Evolutionary conservation across 2,329 filamentous ascomycete genomes (phyloP), one percentile per base, ranked within the genome.

Genomic region (Beauveria sp.): DNA sequence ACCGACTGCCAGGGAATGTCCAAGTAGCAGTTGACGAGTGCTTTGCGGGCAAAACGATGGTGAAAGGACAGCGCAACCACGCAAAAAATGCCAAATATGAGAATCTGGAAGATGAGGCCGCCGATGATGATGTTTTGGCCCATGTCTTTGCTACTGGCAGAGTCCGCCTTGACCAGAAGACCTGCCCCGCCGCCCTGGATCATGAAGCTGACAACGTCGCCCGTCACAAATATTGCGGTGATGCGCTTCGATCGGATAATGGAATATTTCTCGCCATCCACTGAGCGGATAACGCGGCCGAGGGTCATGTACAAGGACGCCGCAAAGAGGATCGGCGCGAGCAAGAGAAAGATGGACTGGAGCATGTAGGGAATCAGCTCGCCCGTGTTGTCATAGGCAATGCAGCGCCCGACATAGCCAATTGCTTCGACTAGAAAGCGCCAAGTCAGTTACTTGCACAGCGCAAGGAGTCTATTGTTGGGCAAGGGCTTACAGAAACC

Each of bases 91-190:
- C 72, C 73, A 61, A 86, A 84, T 46, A 81, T 76, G 24, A 80
- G 40, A 16, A 86, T 74, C 65, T 87, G 84, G n/a, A 85, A 67
- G 20, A 80, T 69, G 5, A 87, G 70, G 3, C 84, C 83, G 5
- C 66, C 77, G 8, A 85, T 69, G 24, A 85, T 77, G 59, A 85
- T 70, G 22, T 77, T 74, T 54, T 77, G 69, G 9, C 79, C 79
- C 1, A 70, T 64, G 22, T 76, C 69, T 18, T 63, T 47, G 44
- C 50, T 53, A 51, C 61, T 64, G 46, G 54, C 63, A 41, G 69
- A 67, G 6, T 68, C 67, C 1, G 63, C 63, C 47, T 65, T 61
- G 59, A 67, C 66, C 20, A 68, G 64, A 7, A 71, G 47, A 5
- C 70, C 72, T 22, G 68, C 71, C 5, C 70, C 72, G 58, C 64